Evolutionary conservation across 306 rosid genomes (phyloP).

Genomic region (Argentina anserina): DNA sequence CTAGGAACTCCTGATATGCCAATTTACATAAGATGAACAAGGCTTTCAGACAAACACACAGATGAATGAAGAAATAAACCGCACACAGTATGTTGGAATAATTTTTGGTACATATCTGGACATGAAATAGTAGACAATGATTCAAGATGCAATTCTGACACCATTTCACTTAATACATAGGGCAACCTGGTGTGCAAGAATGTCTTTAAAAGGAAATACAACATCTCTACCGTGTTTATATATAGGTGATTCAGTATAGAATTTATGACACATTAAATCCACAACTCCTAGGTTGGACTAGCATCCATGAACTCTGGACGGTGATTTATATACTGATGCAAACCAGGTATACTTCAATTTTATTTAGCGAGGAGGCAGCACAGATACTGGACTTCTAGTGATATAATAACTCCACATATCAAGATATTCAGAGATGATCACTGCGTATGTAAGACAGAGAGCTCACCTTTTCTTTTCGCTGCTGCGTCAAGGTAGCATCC

Average conservation of each 20-base stretch:
- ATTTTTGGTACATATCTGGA: not conserved
- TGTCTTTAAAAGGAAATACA: not conserved
- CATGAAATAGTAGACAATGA: not conserved
- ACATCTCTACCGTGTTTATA: not conserved
- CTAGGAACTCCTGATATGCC: slow-evolving; percentile 60
- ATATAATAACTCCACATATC: not conserved
- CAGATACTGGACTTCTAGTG: not conserved
- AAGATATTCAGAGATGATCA: not conserved
- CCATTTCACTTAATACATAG: not conserved
- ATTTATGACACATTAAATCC: not conserved
- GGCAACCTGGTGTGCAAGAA: not conserved
- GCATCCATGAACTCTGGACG: not conserved
- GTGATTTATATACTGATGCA: not conserved
- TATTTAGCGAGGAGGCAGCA: no score
- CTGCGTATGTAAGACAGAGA: not conserved
- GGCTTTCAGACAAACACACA: not conserved
- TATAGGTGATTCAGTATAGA: not conserved
- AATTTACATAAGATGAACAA: not conserved
- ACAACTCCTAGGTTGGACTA: not conserved
- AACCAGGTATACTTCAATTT: not conserved
- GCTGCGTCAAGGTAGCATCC: slow-evolving; percentile 43
- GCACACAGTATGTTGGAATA: not conserved
- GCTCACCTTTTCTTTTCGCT: slow-evolving; percentile 77
- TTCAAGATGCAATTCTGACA: not conserved
- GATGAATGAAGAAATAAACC: not conserved